These are phyloP conservation scores for Ceratocystis colombiana DNA, from an alignment of 2,329 filamentous ascomycete genomes.

Conservation along the genomic window DNA sequence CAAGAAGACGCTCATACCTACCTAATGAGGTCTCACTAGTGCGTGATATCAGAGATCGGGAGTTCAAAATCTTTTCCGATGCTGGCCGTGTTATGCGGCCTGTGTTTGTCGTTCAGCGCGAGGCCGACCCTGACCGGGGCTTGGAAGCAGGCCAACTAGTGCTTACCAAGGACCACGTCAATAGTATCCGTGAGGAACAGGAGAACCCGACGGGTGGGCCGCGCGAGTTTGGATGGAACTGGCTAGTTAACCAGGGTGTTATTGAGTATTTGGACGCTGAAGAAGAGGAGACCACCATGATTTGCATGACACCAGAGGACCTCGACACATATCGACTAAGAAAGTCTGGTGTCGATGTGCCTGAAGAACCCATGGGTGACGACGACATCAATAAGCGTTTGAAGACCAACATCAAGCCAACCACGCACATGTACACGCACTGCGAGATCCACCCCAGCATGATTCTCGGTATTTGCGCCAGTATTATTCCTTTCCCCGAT, in stretches of 20 bases:
- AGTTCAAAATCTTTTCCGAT: conserved; percentile 98
- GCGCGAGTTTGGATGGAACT: conserved; percentile 74
- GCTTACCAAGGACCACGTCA: conserved; percentile 69
- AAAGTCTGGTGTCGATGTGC: conserved; percentile 52
- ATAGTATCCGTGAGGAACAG: conserved; percentile 65
- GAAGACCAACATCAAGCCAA: conserved; percentile 76
- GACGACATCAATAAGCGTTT: conserved; percentile 73
- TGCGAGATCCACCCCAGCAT: conserved; percentile 99
- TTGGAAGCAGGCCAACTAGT: conserved; percentile 59
- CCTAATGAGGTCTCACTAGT: conserved; percentile 90
- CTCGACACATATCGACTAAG: conserved; percentile 65
- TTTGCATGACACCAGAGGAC: conserved; percentile 96
- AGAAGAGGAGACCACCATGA: conserved; percentile 98
- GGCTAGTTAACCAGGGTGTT: conserved; percentile 70
- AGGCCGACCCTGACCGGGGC: conserved; percentile 58
- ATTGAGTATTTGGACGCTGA: conserved; percentile 96
- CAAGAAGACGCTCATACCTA: conserved; percentile 72
- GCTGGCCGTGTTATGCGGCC: conserved; percentile 91
- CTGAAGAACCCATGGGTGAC: conserved; percentile 41
- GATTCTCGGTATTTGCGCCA: conserved; percentile 96
- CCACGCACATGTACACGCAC: conserved; percentile 88
- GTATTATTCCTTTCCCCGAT: conserved; percentile 98
- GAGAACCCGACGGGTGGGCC: conserved; percentile 50
- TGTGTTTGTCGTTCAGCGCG: conserved; percentile 85
- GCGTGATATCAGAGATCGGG: conserved; percentile 88